Base-by-base conservation (phyloP, 2,329 filamentous ascomycete genomes). In the Verticillium albo-atrum region DNA sequence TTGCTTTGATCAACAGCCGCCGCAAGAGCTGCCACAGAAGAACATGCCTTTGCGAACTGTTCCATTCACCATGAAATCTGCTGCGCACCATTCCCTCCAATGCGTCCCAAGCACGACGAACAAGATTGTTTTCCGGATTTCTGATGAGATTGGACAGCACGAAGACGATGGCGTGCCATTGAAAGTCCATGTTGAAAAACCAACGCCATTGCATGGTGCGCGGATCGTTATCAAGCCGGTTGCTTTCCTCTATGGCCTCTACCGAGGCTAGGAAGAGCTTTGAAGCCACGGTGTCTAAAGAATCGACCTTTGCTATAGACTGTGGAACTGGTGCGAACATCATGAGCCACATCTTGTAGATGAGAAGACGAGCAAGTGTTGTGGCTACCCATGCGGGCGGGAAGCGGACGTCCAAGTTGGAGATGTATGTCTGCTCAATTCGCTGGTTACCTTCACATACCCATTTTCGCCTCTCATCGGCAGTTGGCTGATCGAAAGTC, bases 1-100 rank as follows among this genome's bases (percentile, higher is more conserved):
- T 56, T 17, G 54, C 54, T 23, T 56, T 56, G 54, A 56, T 56
- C 54, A 56, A 26, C 25, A 56, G 17, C 25, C 54, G 54, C 34
- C 54, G 12, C 10, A 56, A 4, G 10, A 37, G 34, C 54, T 56
- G 54, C 54, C 54, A 56, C 20, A 56, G 34, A 14, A 56, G 23
- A 5, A 56, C 54, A 7, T 56, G 54, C 23, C 20, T 20, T 6
- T 35, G 34, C 9, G 35, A 15, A 28, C 35, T 25, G 12, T 15
- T 3, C 27, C 34, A 14, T 28, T 20, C n/a, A 6, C 35, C 54
- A 14, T 27, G 54, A 15, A 56, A 47, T 34, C 54, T 35, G 20
- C 25, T 34, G 15, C 25, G 54, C 15, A 47, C 54, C 54, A 56
- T 26, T 2, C n/a, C 34, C 14, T 56, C 54, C 14, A 56, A 9